Conservation (phyloP, 371 early-diverging fungal genomes). For the Mycotypha africana region DNA sequence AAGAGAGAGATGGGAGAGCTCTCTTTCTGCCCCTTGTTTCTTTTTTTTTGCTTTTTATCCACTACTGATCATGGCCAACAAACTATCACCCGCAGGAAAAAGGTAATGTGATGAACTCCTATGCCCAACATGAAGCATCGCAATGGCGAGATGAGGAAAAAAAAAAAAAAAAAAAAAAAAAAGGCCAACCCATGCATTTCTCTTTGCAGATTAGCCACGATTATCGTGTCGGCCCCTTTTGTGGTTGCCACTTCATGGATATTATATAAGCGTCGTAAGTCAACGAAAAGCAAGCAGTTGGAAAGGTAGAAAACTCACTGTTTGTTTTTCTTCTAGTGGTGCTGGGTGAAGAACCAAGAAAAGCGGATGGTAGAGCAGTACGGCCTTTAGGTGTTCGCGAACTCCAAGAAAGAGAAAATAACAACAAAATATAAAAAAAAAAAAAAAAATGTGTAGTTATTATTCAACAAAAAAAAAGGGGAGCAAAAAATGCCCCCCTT, state of each 20-base stretch:
- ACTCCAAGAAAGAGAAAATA: constrained; percentile 18
- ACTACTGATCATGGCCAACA: constrained; percentile 9
- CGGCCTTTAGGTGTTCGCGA: constrained; percentile 37
- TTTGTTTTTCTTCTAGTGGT: constrained; percentile 19
- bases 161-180: neutral
- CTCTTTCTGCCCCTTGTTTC: constrained; percentile 1
- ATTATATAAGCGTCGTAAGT: constrained; percentile 39
- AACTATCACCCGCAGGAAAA: constrained; percentile 29
- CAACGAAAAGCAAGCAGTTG: neutral
- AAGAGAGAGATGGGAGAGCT: too few species aligned
- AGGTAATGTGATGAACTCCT: too few species aligned
- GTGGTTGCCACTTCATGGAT: constrained; percentile 39
- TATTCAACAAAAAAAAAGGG: too few species aligned
- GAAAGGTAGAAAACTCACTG: neutral
- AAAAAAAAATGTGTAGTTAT: too few species aligned
- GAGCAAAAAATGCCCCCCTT: too few species aligned
- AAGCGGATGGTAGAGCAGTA: constrained; percentile 31
- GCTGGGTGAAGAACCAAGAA: constrained; percentile 35
- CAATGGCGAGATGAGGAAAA: neutral
- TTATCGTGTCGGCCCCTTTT: constrained; percentile 42
- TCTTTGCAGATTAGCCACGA: constrained; percentile 27
- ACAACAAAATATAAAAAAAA: too few species aligned
- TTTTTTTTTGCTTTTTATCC: neutral
- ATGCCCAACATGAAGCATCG: too few species aligned
- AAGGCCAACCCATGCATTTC: neutral